A percentile compares a stretch with the other conserved stretches of the same genome.
Evolutionary conservation across 805 yeast genomes (phyloP).

Genomic region (Nakazawaea wyomingensis): DNA sequence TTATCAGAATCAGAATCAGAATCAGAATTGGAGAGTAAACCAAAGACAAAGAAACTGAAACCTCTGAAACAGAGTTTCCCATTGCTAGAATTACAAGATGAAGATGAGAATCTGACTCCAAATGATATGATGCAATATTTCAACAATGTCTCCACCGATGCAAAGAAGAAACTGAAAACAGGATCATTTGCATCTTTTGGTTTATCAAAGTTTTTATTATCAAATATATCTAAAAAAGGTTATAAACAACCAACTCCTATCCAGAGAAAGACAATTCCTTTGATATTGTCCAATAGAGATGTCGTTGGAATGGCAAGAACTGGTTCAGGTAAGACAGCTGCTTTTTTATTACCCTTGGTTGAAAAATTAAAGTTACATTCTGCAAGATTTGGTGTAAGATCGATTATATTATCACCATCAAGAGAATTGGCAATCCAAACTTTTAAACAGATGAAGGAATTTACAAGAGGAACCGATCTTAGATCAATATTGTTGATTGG

Average conservation of each 20-base stretch:
- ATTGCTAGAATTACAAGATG: slow-evolving; percentile 39
- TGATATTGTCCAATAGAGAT: slow-evolving; percentile 81
- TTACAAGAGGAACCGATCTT: slow-evolving; percentile 76
- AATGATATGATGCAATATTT: slow-evolving; percentile 33
- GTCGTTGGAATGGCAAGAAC: slow-evolving; percentile 99
- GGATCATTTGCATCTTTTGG: slow-evolving; percentile 93
- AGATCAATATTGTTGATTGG: slow-evolving; percentile 83
- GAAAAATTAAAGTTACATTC: slow-evolving; percentile 80
- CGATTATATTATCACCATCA: slow-evolving; percentile 86
- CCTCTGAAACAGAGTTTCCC: slow-evolving; percentile 27
- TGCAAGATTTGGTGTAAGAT: slow-evolving; percentile 85
- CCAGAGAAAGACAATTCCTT: slow-evolving; percentile 92
- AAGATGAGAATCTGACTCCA: slow-evolving; percentile 26
- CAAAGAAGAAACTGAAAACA: slow-evolving; percentile 53
- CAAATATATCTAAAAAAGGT: slow-evolving; percentile 77
- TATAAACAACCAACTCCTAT: slow-evolving; percentile 96
- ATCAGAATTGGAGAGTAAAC: slow-evolving; percentile 31
- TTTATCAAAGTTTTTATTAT: slow-evolving; percentile 62
- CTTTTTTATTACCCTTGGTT: slow-evolving; percentile 85
- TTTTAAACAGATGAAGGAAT: slow-evolving; percentile 80
- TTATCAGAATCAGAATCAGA: slow-evolving; percentile 47
- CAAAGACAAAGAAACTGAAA: slow-evolving; percentile 18
- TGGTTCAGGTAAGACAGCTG: slow-evolving; percentile 99
- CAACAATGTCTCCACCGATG: slow-evolving; percentile 30
- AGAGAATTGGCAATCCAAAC: slow-evolving; percentile 97